phyloP scores from a whole-genome alignment of 768 basidiomycete genomes.

The Amanita phalloides region DNA sequence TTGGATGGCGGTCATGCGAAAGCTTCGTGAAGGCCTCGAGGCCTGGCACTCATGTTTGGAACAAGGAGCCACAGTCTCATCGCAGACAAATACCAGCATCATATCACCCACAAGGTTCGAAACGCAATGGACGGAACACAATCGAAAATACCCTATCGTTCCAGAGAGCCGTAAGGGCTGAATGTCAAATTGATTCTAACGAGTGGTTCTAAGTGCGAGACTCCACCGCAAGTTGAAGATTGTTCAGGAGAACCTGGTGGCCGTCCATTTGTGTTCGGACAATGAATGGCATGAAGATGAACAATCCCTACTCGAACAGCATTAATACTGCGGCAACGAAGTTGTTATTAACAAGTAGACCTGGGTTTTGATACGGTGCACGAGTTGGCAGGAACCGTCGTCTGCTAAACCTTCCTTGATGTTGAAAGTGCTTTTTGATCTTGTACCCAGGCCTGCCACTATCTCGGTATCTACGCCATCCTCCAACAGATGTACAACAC shows the following conservation, averaged over 20 bases:
- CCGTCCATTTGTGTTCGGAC: constrained; percentile 17
- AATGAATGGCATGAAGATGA: constrained; percentile 25
- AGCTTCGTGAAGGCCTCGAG: not conserved
- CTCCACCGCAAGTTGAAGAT: not conserved
- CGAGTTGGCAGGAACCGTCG: constrained; percentile 1
- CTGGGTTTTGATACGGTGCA: constrained; percentile 12
- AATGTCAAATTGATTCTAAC: no score
- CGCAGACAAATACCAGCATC: no score
- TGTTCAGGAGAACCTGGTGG: constrained; percentile 5
- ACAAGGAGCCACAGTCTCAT: no score
- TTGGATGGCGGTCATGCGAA: constrained; percentile 63
- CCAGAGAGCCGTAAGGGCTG: no score
- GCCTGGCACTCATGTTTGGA: not conserved
- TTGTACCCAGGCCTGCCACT: constrained; percentile 17
- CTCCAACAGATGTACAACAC: constrained; percentile 10
- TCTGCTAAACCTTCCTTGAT: constrained; percentile 5
- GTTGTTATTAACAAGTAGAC: constrained; percentile 4
- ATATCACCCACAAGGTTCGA: no score
- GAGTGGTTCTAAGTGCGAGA: no score
- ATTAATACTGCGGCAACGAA: not conserved
- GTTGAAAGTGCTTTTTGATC: constrained; percentile 10
- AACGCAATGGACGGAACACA: no score
- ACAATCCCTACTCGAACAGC: constrained; percentile 15
- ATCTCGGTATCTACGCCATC: constrained; percentile 17
- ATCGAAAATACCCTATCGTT: not conserved